These are phyloP conservation scores for Backusella circina DNA, from an alignment of 192 early-diverging fungal genomes.

Conservation along the genomic window DNA sequence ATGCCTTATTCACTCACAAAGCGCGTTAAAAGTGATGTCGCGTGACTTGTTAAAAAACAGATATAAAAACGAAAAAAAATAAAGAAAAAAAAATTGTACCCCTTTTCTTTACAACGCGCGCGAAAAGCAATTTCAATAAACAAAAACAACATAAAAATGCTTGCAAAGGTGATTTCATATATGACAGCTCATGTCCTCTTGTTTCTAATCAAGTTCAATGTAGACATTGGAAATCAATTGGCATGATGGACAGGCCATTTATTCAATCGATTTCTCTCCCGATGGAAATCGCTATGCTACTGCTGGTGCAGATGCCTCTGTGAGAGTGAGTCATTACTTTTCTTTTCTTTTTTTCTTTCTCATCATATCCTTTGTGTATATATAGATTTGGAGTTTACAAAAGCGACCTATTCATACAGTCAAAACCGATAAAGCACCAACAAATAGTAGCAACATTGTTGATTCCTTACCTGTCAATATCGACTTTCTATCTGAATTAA, in stretches of 20 bases:
- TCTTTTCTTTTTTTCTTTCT: conserved; percentile 14
- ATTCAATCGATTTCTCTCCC: conserved; percentile 86
- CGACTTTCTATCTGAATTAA: conserved; percentile 78
- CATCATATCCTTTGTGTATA: conserved; percentile 1
- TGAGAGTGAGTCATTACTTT: conserved; percentile 54
- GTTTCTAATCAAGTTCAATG: neutral
- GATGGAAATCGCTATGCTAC: conserved; percentile 74
- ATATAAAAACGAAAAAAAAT: neutral
- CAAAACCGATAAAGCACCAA: neutral
- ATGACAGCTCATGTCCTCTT: neutral
- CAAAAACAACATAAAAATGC: neutral
- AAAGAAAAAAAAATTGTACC: neutral
- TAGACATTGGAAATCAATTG: conserved; percentile 86
- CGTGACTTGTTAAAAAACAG: neutral
- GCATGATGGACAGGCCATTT: conserved; percentile 90
- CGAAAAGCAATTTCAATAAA: neutral
- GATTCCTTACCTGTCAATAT: conserved; percentile 50
- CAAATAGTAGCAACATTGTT: conserved; percentile 15
- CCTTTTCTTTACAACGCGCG: neutral
- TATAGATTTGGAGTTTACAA: conserved; percentile 56
- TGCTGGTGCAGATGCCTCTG: conserved; percentile 86
- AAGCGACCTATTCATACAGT: neutral
- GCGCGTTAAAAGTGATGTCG: neutral
- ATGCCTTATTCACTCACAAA: no score
- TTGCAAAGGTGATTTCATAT: neutral